These are phyloP conservation scores for Talaromyces borbonicus DNA, from an alignment of 495 filamentous ascomycete species.

Conservation along the genomic window DNA sequence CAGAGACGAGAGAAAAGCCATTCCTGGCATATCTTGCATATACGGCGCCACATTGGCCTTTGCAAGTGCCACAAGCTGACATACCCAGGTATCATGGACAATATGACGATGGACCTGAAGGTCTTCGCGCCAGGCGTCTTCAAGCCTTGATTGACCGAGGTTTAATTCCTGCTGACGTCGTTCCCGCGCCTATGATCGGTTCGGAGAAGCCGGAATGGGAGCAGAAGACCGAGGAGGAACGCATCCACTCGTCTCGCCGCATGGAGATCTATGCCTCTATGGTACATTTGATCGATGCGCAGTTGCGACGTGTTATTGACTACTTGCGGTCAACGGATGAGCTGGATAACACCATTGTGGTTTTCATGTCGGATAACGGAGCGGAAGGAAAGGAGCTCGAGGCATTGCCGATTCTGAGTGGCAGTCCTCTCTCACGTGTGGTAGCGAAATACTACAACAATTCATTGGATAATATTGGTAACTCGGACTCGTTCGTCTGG, in stretches of 20 bases:
- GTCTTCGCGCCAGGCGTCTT: not conserved
- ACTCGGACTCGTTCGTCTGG: too few species aligned
- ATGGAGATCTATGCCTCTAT: conserved; percentile 58
- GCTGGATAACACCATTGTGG: too few species aligned
- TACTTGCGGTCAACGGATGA: too few species aligned
- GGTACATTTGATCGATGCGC: conserved; percentile 52
- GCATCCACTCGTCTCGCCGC: conserved; percentile 40
- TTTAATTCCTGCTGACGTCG: conserved; percentile 27
- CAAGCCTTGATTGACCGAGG: conserved; percentile 22
- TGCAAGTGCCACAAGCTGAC: conserved; percentile 44
- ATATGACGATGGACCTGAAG: conserved; percentile 48
- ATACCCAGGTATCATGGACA: conserved; percentile 44
- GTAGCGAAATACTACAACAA: too few species aligned
- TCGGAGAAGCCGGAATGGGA: conserved; percentile 44
- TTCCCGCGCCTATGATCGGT: conserved; percentile 30
- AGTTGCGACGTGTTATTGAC: too few species aligned
- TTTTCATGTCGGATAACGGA: too few species aligned
- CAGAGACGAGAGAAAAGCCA: conserved; percentile 36
- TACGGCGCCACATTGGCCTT: conserved; percentile 54
- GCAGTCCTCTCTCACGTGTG: too few species aligned
- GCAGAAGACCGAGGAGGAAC: conserved; percentile 38
- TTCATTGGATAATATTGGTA: too few species aligned
- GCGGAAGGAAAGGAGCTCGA: too few species aligned
- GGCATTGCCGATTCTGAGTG: too few species aligned
- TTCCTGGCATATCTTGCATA: conserved; percentile 56